phyloP scores from a whole-genome alignment of 805 yeast species.

The Saturnispora dispora region DNA sequence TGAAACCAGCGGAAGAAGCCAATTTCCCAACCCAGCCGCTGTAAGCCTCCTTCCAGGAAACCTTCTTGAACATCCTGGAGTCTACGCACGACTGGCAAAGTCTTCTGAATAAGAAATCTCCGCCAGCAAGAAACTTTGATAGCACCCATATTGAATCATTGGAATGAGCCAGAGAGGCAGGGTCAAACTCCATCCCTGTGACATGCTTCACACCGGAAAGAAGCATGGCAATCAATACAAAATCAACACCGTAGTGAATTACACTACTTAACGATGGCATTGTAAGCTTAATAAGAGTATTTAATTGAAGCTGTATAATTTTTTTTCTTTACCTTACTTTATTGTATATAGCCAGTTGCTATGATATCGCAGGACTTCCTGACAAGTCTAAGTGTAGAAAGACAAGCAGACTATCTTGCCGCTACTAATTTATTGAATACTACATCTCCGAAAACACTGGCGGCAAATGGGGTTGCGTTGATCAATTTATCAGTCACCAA shows the following conservation, averaged over 20 bases:
- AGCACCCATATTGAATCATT: conserved; percentile 34
- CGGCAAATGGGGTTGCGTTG: conserved; percentile 65
- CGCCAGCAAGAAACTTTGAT: conserved; percentile 45
- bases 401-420: conserved; percentile 43
- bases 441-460: conserved; percentile 56
- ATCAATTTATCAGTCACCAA: conserved; percentile 53
- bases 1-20: conserved; percentile 1
- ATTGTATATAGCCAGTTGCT: neutral
- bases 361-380: neutral
- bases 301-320: neutral
- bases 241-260: conserved; percentile 67
- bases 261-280: conserved; percentile 40
- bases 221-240: conserved; percentile 68
- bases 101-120: conserved; percentile 49
- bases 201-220: conserved; percentile 80
- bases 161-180: conserved; percentile 34
- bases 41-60: conserved; percentile 20
- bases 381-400: conserved; percentile 29
- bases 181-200: conserved; percentile 51
- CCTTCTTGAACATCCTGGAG: conserved; percentile 41
- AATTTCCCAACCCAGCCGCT: conserved; percentile 7
- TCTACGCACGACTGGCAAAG: conserved; percentile 36
- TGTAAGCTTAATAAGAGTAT: neutral
- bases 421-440: conserved; percentile 35
- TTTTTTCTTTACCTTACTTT: neutral